Evolutionary conservation across 2,329 filamentous ascomycete species (phyloP), one percentile per base, ranked within the genome.

Genomic region (Aspergillus hiratsukae): DNA sequence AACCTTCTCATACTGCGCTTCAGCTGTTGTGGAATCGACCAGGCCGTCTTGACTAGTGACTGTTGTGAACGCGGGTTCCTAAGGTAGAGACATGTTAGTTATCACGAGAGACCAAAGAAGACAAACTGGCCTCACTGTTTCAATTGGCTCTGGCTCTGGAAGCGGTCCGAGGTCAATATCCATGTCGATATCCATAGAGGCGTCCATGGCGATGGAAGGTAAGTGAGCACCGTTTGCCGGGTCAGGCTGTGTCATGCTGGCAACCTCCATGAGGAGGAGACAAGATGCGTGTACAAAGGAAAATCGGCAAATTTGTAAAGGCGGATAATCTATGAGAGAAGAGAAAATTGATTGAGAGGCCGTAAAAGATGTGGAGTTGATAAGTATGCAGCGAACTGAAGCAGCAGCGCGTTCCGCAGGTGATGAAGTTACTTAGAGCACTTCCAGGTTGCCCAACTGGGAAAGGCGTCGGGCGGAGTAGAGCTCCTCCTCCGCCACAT

Each of bases 141-240:
- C 66, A 55, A 73, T 71, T 45, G 53, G 54, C 37, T 75, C 71
- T 25, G 68, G 64, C 11, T 75, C 75, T 8, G 74, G 78, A 35
- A 82, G 79, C 3, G 80, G 74, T 37, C 80, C 80, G 31, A 81
- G 67, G 62, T 81, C 80, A 62, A 89, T 78, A 65, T 86, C 87
- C 85, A 90, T 89, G 61, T 90, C 87, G 55, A 90, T 86, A 72
- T 91, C 87, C 86, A 90, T 80, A 56, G 64, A 64, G 37, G 62
- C 61, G 52, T 75, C 71, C 59, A 69, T 71, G 43, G 61, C 52
- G 62, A 51, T 55, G 31, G 28, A 21, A 21, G 23, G 41, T 23
- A 37, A 25, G 28, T 53, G 48, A 52, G 51, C 31, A 31, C 48
- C 48, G 41, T 45, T 45, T 37, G 31, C 5, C 41, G 8, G 41